Conservation (phyloP, 169 alveolate genomes). For the Eimeria falciformis region DNA sequence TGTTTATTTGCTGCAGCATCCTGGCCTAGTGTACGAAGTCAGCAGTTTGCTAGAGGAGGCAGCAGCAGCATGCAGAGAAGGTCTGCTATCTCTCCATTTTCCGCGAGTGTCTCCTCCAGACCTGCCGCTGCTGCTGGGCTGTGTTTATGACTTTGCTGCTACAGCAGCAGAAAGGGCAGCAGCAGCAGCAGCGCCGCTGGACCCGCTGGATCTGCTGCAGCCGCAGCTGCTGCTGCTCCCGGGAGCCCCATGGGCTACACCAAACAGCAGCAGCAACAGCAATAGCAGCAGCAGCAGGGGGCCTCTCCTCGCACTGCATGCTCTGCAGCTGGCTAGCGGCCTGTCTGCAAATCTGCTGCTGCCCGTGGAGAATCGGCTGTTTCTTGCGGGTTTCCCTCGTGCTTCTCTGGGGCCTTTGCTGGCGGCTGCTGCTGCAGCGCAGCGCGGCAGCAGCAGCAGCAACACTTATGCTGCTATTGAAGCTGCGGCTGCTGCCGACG, state of each 20-base stretch:
- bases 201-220: constrained; percentile 42
- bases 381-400: constrained; percentile 35
- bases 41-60: constrained; percentile 65
- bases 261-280: neutral
- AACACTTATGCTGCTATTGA: neutral
- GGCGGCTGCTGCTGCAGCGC: constrained; percentile 51
- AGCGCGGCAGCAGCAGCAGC: constrained; percentile 57
- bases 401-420: constrained; percentile 21
- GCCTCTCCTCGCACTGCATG: constrained; percentile 40
- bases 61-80: constrained; percentile 29
- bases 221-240: constrained; percentile 49
- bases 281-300: constrained; percentile 8
- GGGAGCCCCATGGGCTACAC: neutral
- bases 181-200: constrained; percentile 34
- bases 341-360: constrained; percentile 41
- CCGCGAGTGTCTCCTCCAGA: constrained; percentile 7
- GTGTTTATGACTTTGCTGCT: constrained; percentile 36
- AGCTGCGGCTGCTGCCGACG: constrained; percentile 27
- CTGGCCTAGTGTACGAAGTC: constrained; percentile 63
- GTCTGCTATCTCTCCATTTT: constrained; percentile 20
- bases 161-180: constrained; percentile 35
- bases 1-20: constrained; percentile 75
- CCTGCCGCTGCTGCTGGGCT: constrained; percentile 25
- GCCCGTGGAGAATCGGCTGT: constrained; percentile 16
- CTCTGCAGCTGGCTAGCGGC: constrained; percentile 49